phyloP scores from a whole-genome alignment of 179 eudicot genomes.

The Amaranthus tricolor region DNA sequence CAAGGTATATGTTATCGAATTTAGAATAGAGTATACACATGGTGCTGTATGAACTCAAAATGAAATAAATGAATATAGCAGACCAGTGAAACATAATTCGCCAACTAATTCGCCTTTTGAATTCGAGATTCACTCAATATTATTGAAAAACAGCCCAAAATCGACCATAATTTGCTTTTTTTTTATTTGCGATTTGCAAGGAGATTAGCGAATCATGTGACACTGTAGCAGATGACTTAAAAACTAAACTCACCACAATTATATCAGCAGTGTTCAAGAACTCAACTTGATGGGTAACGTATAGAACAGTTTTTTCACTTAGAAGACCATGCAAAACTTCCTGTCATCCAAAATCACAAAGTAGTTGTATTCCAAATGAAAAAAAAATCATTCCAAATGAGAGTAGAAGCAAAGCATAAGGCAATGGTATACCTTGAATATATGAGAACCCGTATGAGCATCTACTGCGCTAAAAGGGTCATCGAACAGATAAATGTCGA shows the following conservation, averaged over 20 bases:
- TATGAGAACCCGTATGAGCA: conserved; percentile 58
- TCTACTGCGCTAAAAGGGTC: conserved; percentile 77
- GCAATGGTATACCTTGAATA: conserved; percentile 31
- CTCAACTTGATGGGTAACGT: conserved; percentile 29
- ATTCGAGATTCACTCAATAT: no score
- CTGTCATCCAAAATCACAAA: conserved; percentile 7
- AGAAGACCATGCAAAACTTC: conserved; percentile 24
- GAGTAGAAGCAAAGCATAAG: no score
- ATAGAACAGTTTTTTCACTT: conserved; percentile 17
- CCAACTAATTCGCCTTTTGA: no score
- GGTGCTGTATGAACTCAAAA: not conserved
- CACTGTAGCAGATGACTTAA: no score
- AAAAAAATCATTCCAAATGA: not conserved
- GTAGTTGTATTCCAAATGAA: not conserved
- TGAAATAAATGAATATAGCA: not conserved
- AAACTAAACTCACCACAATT: conserved; percentile 14
- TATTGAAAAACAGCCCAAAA: no score
- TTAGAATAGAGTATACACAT: no score
- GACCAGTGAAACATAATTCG: no score
- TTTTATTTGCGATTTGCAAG: no score
- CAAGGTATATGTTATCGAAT: not conserved
- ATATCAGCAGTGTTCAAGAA: conserved; percentile 25
- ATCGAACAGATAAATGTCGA: conserved; percentile 63
- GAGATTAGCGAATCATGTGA: no score
- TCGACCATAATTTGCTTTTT: no score